phyloP scores from a whole-genome alignment of 192 early-diverging fungal species.

The Coemansia umbellata region DNA sequence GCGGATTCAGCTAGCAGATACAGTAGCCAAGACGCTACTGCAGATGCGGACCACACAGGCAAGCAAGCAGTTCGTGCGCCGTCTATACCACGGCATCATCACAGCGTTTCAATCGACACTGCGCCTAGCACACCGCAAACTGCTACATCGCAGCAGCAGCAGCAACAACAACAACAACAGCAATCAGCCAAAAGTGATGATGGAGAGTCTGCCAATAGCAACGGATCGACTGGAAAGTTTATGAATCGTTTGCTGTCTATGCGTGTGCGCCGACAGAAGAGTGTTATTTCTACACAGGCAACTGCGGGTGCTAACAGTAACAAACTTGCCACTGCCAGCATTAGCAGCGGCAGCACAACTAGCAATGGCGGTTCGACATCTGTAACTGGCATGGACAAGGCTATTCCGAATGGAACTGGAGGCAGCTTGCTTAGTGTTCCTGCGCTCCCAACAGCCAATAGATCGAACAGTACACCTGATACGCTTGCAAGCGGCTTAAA shows the following conservation, averaged over 20 bases:
- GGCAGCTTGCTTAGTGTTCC: not conserved
- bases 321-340: not conserved
- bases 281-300: not conserved
- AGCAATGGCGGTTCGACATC: too few species aligned
- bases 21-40: not conserved
- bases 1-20: not conserved
- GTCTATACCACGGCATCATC: conserved; percentile 17
- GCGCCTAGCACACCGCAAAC: conserved; percentile 3
- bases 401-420: too few species aligned
- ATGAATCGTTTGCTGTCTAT: conserved; percentile 41
- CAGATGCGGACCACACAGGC: not conserved
- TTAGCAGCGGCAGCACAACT: not conserved
- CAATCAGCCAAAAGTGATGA: conserved; percentile 23
- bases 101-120: conserved; percentile 33
- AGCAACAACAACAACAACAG: conserved; percentile 6
- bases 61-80: not conserved
- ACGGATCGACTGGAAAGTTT: conserved; percentile 36
- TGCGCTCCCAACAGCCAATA: conserved; percentile 4
- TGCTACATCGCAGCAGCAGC: conserved; percentile 17
- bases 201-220: conserved; percentile 28
- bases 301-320: not conserved
- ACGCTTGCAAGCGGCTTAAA: not conserved
- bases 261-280: conserved; percentile 48
- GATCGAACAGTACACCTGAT: conserved; percentile 18
- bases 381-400: too few species aligned